Conservation (phyloP, 2,329 filamentous ascomycete genomes). For the Trichoderma sp. region DNA sequence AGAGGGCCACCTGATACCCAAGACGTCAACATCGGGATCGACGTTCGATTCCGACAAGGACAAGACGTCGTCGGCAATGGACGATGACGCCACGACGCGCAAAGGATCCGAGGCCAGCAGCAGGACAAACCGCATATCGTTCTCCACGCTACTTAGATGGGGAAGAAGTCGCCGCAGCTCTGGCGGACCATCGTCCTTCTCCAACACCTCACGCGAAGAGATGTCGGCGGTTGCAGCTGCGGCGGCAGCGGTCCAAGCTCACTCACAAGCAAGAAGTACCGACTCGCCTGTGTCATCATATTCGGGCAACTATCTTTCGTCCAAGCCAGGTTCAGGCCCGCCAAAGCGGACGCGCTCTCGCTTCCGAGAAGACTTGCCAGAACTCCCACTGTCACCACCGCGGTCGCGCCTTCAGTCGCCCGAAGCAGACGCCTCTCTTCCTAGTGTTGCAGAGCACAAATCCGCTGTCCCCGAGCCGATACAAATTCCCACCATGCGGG, state of each 20-base stretch:
- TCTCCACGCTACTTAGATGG: constrained; percentile 76
- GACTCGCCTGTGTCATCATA: constrained; percentile 15
- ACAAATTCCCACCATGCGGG: constrained; percentile 39
- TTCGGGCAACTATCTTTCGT: constrained; percentile 37
- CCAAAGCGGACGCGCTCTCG: constrained; percentile 84
- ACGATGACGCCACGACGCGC: constrained; percentile 54
- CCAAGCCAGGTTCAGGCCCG: constrained; percentile 47
- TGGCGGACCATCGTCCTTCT: constrained; percentile 73
- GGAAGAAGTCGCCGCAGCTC: constrained; percentile 61
- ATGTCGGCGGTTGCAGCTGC: constrained; percentile 54
- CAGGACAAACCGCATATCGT: constrained; percentile 53
- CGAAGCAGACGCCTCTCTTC: constrained; percentile 57
- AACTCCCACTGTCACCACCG: constrained; percentile 81
- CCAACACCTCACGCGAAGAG: constrained; percentile 87
- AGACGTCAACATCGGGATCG: constrained; percentile 54
- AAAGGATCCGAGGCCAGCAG: constrained; percentile 59
- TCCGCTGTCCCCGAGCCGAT: constrained; percentile 35
- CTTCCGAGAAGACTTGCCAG: constrained; percentile 89
- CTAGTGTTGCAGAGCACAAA: constrained; percentile 38
- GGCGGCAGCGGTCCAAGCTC: constrained; percentile 41
- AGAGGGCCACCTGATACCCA: constrained; percentile 49
- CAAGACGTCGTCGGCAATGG: constrained; percentile 42
- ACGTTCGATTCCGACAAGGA: constrained; percentile 48
- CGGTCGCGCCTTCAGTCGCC: constrained; percentile 80
- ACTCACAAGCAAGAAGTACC: constrained; percentile 35